Evolutionary conservation across 78 protist genomes (phyloP), one percentile per base, ranked within the genome.

Genomic region (Tieghemostelium lacteum): DNA sequence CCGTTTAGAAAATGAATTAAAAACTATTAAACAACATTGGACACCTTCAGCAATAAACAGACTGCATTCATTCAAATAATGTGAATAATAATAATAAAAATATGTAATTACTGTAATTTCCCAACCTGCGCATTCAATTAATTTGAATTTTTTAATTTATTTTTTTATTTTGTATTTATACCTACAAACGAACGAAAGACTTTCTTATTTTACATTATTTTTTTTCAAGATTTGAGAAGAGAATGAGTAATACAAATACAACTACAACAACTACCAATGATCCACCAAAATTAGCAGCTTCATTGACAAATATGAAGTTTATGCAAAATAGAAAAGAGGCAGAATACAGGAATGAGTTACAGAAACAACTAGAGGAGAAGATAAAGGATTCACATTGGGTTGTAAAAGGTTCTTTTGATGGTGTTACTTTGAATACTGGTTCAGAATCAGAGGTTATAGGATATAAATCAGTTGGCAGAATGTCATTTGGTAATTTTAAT

Each of bases 301-400:
- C 60, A 31, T 31, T 70, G 12, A 22, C 33, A 50, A 70, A 50
- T 1, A 70, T 70, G 76, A 70, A 78, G 75, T 83, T 83, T 83
- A 83, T 83, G 89, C 75, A 83, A 60, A 83, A 73, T 37, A 69
- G 31, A 58, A 58, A 83, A 58, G 89, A 83, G 40, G 77, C 89
- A 83, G 75, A 36, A 20, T 58, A 67, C 10, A 33, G 89, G 16
- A 77, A 69, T 2, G 54, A 83, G 36, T 67, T 83, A 57, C 89
- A 83, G 42, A 71, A 40, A 62, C 52, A 83, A 42, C 31, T 69
- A 28, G 89, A 83, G 40, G 26, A 83, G 31, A 49, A 75, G 5
- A 83, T 83, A 3, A 61, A 69, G n/a, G 78, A 83, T 26, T 83
- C 89, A 58, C 89, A 83, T 83, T 83, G 89, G 89, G 89, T 83